phyloP scores from a whole-genome alignment of 768 basidiomycete genomes.

The Tephrocybe sp. region DNA sequence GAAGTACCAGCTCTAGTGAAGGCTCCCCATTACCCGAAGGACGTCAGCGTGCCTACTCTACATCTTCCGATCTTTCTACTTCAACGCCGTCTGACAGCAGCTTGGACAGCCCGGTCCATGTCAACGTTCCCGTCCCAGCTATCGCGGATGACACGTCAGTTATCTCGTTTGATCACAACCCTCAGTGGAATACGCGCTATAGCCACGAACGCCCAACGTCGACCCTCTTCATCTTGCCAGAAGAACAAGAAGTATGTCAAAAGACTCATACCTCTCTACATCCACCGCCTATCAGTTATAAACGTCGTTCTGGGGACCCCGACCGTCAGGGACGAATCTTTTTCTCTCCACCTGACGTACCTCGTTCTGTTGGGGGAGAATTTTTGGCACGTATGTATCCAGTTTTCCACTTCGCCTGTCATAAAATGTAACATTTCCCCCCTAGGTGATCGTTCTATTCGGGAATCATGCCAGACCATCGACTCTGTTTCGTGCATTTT shows the following conservation, averaged over 20 bases:
- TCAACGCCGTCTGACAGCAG: constrained; percentile 39
- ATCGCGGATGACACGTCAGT: constrained; percentile 38
- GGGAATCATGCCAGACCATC: constrained; percentile 48
- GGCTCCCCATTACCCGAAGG: constrained; percentile 16
- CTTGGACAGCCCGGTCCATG: constrained; percentile 28
- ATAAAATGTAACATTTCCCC: neutral
- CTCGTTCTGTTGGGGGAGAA: constrained; percentile 8
- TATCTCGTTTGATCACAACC: constrained; percentile 44
- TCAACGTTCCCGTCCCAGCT: constrained; percentile 26
- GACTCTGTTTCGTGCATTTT: constrained; percentile 38
- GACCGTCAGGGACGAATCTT: constrained; percentile 17
- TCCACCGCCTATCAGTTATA: constrained; percentile 7
- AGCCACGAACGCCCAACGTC: constrained; percentile 28
- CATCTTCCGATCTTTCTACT: constrained; percentile 43
- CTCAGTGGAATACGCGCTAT: constrained; percentile 25
- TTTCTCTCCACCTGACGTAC: constrained; percentile 14
- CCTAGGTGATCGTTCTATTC: constrained; percentile 25
- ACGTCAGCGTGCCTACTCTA: constrained; percentile 37
- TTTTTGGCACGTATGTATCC: constrained; percentile 6
- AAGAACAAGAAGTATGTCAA: constrained; percentile 42
- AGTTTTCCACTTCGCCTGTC: neutral
- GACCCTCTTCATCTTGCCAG: constrained; percentile 49
- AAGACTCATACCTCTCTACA: constrained; percentile 10
- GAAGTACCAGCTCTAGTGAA: constrained; percentile 20
- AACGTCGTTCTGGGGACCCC: constrained; percentile 10